Conservation (phyloP, 495 filamentous ascomycete genomes). For the Aspergillus steynii region DNA sequence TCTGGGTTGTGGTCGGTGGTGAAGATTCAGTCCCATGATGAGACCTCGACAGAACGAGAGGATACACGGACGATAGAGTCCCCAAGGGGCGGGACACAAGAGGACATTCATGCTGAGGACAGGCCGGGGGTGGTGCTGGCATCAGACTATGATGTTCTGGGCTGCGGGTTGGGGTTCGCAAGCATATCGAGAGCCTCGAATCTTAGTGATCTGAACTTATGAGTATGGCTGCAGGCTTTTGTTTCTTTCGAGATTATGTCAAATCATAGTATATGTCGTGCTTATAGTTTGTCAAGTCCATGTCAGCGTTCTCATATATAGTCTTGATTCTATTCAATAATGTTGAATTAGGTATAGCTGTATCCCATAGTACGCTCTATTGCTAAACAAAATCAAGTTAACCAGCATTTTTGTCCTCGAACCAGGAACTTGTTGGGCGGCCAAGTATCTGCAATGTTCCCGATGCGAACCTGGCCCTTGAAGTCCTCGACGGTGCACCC, state of each 20-base stretch:
- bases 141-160: not conserved
- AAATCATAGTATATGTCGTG: not conserved
- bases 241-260: not conserved
- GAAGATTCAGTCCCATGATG: not conserved
- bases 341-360: slow-evolving; percentile 20
- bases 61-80: not conserved
- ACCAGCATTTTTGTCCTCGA: slow-evolving; percentile 3
- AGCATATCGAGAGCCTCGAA: not conserved
- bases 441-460: not conserved
- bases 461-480: not conserved
- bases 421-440: not conserved
- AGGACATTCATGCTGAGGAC: no score
- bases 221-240: not conserved
- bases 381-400: not conserved
- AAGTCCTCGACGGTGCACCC: not conserved
- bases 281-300: not conserved
- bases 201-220: not conserved
- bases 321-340: not conserved
- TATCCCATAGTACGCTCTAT: slow-evolving; percentile 4
- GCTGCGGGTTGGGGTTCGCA: not conserved
- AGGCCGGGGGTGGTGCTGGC: not conserved
- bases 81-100: no score
- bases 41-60: not conserved
- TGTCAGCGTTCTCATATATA: not conserved
- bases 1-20: no score